phyloP scores from a whole-genome alignment of 192 early-diverging fungal species.

The Backusella liffmaniae region DNA sequence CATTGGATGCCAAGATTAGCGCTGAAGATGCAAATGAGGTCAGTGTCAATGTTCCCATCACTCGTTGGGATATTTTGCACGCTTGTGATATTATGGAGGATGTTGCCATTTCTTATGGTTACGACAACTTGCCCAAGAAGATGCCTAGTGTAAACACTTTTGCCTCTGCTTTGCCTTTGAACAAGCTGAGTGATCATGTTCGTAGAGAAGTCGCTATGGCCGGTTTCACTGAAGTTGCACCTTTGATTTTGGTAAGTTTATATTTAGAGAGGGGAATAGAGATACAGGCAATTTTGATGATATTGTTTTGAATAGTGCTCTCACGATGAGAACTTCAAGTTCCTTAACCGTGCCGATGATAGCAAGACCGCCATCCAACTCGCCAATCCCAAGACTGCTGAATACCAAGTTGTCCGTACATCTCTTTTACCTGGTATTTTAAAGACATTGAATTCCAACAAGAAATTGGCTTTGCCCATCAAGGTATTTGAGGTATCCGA shows the following conservation, averaged over 20 bases:
- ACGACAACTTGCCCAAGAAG: constrained; percentile 87
- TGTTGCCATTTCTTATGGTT: constrained; percentile 95
- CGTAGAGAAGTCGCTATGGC: constrained; percentile 83
- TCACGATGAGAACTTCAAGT: constrained; percentile 94
- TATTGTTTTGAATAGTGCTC: constrained; percentile 68
- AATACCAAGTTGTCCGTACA: constrained; percentile 92
- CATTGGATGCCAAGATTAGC: constrained; percentile 62
- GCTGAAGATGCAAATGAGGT: constrained; percentile 56
- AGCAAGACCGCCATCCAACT: constrained; percentile 82
- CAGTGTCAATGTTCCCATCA: constrained; percentile 78
- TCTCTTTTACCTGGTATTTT: constrained; percentile 89
- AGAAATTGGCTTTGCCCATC: constrained; percentile 86
- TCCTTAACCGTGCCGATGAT: constrained; percentile 78
- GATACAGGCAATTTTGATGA: neutral
- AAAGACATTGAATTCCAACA: constrained; percentile 88
- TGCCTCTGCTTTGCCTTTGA: constrained; percentile 84
- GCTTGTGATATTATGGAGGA: constrained; percentile 98
- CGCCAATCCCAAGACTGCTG: constrained; percentile 87
- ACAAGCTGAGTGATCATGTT: constrained; percentile 88
- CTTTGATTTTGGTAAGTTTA: constrained; percentile 80
- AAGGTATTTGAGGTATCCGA: constrained; percentile 97
- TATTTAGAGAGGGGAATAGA: neutral
- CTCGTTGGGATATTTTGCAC: constrained; percentile 94
- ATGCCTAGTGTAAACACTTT: constrained; percentile 81
- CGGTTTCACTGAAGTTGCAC: constrained; percentile 93